Conservation (phyloP, 805 yeast genomes). For the Candida maltosa region DNA sequence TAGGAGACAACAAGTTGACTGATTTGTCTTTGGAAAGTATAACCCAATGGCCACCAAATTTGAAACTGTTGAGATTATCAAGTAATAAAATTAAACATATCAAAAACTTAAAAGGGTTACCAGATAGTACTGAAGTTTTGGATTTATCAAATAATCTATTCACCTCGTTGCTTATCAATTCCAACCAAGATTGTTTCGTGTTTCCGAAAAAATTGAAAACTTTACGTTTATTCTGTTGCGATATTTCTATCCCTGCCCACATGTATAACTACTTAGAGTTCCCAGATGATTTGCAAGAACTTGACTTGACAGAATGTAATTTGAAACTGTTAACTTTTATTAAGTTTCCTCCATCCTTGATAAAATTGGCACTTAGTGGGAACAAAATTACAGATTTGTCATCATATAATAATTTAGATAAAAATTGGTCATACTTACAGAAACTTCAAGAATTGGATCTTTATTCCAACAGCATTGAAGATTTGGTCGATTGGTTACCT, state of each 20-base stretch:
- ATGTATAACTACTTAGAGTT: slow-evolving; percentile 18
- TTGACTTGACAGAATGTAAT: slow-evolving; percentile 23
- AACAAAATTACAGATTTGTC: slow-evolving; percentile 19
- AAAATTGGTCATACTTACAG: slow-evolving; percentile 21
- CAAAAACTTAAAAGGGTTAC: no score
- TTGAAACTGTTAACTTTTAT: slow-evolving; percentile 17
- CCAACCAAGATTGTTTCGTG: neutral
- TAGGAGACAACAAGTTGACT: slow-evolving; percentile 6
- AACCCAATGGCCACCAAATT: slow-evolving; percentile 9
- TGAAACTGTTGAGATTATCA: slow-evolving; percentile 9
- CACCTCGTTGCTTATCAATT: neutral
- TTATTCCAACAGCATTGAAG: slow-evolving; percentile 14
- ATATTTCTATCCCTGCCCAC: neutral
- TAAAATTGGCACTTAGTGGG: slow-evolving; percentile 20
- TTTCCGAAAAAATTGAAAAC: slow-evolving; percentile 2
- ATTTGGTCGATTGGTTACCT: slow-evolving; percentile 16
- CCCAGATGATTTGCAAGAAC: slow-evolving; percentile 21
- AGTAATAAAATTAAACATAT: no score
- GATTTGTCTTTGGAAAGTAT: slow-evolving; percentile 1
- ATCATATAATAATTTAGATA: slow-evolving; percentile 12
- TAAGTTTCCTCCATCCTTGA: slow-evolving; percentile 18
- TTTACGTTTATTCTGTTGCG: no score
- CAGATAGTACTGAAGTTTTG: no score
- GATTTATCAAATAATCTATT: neutral
- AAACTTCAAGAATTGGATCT: slow-evolving; percentile 19